Evolutionary conservation across 2,329 filamentous ascomycete genomes (phyloP).

Genomic region (Penicillium hesseltinei): DNA sequence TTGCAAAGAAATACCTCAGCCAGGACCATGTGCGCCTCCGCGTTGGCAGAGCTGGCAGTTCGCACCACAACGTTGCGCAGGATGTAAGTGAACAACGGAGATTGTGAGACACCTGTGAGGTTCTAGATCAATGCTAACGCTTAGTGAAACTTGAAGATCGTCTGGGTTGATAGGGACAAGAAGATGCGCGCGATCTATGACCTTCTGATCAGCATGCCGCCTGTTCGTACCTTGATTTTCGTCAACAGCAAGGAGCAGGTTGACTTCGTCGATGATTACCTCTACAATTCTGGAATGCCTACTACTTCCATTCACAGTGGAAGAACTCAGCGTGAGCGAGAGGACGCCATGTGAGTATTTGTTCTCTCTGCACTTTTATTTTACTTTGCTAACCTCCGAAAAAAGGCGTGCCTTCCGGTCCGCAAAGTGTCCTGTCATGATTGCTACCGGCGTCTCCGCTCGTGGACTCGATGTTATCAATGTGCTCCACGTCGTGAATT

Average conservation of each 20-base stretch:
- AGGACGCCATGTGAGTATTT: conserved; percentile 71
- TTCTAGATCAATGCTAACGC: not conserved
- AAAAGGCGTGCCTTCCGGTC: conserved; percentile 71
- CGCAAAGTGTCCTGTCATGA: conserved; percentile 72
- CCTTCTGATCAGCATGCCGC: conserved; percentile 66
- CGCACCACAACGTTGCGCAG: conserved; percentile 80
- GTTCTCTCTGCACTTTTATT: not conserved
- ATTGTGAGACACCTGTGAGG: not conserved
- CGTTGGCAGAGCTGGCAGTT: conserved; percentile 81
- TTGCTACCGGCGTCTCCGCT: conserved; percentile 82
- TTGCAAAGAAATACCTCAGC: conserved; percentile 74
- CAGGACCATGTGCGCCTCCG: conserved; percentile 74
- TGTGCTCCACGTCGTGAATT: conserved; percentile 91
- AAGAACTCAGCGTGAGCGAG: conserved; percentile 84
- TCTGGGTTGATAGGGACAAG: conserved; percentile 61
- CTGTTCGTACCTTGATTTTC: conserved; percentile 82
- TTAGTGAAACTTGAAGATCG: conserved; percentile 45
- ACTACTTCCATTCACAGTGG: conserved; percentile 85
- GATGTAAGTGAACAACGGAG: conserved; percentile 38
- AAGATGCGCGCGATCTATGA: conserved; percentile 73
- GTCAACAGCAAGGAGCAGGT: conserved; percentile 76
- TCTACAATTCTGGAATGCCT: conserved; percentile 77
- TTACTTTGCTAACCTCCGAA: not conserved
- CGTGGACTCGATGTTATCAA: conserved; percentile 87
- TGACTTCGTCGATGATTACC: conserved; percentile 81